phyloP scores from a whole-genome alignment of 2,329 filamentous ascomycete species.

The Pleochaeta shiraiana region DNA sequence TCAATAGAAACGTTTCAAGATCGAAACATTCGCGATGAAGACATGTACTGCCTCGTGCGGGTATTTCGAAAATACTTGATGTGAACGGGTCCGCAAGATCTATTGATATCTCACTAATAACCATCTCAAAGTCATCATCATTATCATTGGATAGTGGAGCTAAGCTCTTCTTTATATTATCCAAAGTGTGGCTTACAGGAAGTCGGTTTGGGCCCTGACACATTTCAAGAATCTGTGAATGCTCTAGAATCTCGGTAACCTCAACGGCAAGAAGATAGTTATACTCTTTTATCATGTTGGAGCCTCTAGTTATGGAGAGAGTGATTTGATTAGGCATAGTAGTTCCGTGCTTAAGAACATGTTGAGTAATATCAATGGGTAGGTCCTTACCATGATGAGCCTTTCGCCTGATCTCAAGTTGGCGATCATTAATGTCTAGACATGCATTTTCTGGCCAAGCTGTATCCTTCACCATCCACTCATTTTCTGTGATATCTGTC shows the following conservation, averaged over 20 bases:
- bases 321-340: conserved; percentile 9
- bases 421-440: conserved; percentile 40
- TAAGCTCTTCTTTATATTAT: conserved; percentile 32
- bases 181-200: conserved; percentile 27
- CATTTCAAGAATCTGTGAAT: conserved; percentile 23
- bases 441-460: conserved; percentile 52
- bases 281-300: conserved; percentile 18
- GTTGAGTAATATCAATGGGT: conserved; percentile 47
- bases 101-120: conserved; percentile 34
- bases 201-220: conserved; percentile 20
- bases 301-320: conserved; percentile 10
- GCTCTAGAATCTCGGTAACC: conserved; percentile 32
- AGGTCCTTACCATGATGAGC: conserved; percentile 53
- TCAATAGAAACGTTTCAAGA: conserved; percentile 56
- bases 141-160: conserved; percentile 21
- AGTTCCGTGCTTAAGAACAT: conserved; percentile 15
- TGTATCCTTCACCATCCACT: conserved; percentile 43
- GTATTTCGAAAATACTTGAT: conserved; percentile 39
- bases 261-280: conserved; percentile 51
- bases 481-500: conserved; percentile 18
- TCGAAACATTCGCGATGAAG: conserved; percentile 79
- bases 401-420: conserved; percentile 40
- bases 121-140: conserved; percentile 39
- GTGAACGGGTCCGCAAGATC: conserved; percentile 47
- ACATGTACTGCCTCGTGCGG: conserved; percentile 49